phyloP scores from a whole-genome alignment of 257 asterid species.

The Apocynum venetum region DNA sequence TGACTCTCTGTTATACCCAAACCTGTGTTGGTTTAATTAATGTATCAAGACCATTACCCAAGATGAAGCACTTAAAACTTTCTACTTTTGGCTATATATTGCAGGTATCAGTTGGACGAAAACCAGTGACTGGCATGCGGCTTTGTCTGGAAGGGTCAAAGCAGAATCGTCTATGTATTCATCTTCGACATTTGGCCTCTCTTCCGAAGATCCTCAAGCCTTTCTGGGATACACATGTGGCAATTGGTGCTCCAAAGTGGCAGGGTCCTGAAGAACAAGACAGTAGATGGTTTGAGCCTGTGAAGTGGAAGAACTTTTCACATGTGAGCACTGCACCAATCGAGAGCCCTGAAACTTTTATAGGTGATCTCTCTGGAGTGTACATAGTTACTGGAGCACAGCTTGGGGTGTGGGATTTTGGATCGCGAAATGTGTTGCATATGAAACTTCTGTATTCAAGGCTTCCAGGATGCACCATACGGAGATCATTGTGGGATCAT shows the following conservation, averaged over 20 bases:
- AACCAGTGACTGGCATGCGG: constrained; percentile 78
- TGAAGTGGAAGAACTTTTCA: constrained; percentile 82
- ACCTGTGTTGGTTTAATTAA: not conserved
- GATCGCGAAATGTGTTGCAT: constrained; percentile 71
- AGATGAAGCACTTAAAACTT: not conserved
- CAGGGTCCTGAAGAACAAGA: constrained; percentile 92
- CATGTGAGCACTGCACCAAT: constrained; percentile 82
- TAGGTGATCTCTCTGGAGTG: constrained; percentile 56
- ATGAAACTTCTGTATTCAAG: constrained; percentile 67
- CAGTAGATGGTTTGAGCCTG: constrained; percentile 84
- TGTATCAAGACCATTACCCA: not conserved
- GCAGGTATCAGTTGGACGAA: constrained; percentile 80
- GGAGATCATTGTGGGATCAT: constrained; percentile 76
- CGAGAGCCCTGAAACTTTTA: constrained; percentile 62
- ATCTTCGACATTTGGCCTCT: constrained; percentile 53
- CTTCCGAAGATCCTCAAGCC: constrained; percentile 80
- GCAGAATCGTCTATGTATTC: constrained; percentile 58
- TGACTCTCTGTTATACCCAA: not conserved
- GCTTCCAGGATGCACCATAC: constrained; percentile 67
- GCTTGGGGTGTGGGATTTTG: constrained; percentile 88
- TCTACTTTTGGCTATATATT: constrained; percentile 1
- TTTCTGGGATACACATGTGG: constrained; percentile 65
- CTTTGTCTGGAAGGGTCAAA: constrained; percentile 66
- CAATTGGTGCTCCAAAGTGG: constrained; percentile 89
- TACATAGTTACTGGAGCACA: constrained; percentile 77